Base-by-base conservation (phyloP, 805 yeast species). In the Candida glaebosa region DNA sequence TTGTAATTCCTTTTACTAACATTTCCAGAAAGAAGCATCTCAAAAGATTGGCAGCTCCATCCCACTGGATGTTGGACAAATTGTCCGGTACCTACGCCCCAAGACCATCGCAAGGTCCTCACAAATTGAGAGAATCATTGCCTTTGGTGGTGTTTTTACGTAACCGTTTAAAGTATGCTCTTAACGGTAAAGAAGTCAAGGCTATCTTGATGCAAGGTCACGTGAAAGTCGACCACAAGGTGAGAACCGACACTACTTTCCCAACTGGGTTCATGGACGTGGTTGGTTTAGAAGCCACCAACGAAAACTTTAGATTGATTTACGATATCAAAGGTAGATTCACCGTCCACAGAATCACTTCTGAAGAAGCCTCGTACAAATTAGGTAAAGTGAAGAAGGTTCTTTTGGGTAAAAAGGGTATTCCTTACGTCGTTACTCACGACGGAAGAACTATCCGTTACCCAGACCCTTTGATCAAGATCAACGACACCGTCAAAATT, bases 21-120 rank as follows among this genome's bases (percentile, higher is more conserved):
- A 39, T 28, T 38, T 3, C 15, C 69, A 86, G 90, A 85, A 88
- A 89, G 90, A 90, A 91, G 84, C 97, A 91, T 76, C 84, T 90
- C 75, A 90, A 91, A 84, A 89, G 98, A 85, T 85, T 91, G 78
- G 96, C 98, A 75, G 99, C 99, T 75, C 99, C 99, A 82, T 85
- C 90, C 81, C 99, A 93, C 85, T 93, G 99, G 99, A 87, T 93
- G 95, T 87, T 93, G 81, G 99, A 95, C 95, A 93, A 93, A 81
- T 82, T 93, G 79, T 87, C 97, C 70, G 99, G 99, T 73, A 81
- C 87, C 69, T 93, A 93, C 75, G 99, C 99, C 56, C 99, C 99
- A 80, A 89, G 98, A 81, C 96, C 98, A 70, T 89, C 97, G 54
- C 84, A 96, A 63, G 99, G 99, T 81, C 99, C 99, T 73, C 99